Conservation (phyloP, 2,329 filamentous ascomycete species). For the Fusarium buxicola region DNA sequence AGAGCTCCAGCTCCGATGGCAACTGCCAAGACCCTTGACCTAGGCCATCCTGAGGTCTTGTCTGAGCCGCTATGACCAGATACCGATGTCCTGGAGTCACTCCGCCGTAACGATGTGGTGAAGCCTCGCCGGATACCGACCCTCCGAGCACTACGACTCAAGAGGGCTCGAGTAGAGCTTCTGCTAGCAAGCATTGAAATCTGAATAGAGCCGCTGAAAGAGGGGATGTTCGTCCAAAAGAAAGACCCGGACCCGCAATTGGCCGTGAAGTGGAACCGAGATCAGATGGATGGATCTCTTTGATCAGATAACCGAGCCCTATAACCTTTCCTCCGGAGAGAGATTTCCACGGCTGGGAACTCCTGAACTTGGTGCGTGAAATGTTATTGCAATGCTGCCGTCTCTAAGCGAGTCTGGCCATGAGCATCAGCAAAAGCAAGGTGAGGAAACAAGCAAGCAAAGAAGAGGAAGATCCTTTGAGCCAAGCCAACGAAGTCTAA, state of each 20-base stretch:
- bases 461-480: constrained; percentile 16
- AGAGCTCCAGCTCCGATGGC: constrained; percentile 54
- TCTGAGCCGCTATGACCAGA: constrained; percentile 10
- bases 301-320: constrained; percentile 20
- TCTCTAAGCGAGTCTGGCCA: constrained; percentile 33
- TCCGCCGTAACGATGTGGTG: constrained; percentile 17
- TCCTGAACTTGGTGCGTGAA: constrained; percentile 6
- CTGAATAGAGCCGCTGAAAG: neutral
- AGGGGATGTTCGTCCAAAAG: constrained; percentile 1
- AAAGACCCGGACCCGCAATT: constrained; percentile 15
- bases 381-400: constrained; percentile 12
- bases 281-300: constrained; percentile 6
- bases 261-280: constrained; percentile 19
- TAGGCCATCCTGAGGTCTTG: constrained; percentile 42
- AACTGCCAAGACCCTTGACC: constrained; percentile 52
- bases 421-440: constrained; percentile 14
- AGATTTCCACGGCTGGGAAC: neutral
- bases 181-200: constrained; percentile 32
- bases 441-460: constrained; percentile 1
- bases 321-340: constrained; percentile 2
- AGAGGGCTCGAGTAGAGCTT: constrained; percentile 30
- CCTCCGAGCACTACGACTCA: constrained; percentile 31
- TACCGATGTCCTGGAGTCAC: constrained; percentile 15
- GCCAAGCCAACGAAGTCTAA: constrained; percentile 6
- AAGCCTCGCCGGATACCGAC: constrained; percentile 26